phyloP scores from a whole-genome alignment of 805 yeast species.

The Yarrowia sp. region DNA sequence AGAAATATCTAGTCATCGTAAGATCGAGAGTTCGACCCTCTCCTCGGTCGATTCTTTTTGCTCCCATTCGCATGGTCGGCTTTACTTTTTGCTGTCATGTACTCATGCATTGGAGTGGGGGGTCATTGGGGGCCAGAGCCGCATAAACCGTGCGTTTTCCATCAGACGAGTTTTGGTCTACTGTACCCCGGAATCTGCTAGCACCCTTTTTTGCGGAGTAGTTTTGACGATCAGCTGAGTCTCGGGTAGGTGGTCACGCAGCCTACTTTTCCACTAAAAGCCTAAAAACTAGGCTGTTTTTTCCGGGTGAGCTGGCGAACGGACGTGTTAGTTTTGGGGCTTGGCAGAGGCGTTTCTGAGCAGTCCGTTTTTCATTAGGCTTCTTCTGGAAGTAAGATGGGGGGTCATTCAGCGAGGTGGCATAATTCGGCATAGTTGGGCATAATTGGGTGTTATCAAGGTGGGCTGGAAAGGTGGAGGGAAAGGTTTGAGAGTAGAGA shows the following conservation, averaged over 20 bases:
- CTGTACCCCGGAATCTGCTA: neutral
- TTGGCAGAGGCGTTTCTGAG: neutral
- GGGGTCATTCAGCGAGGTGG: neutral
- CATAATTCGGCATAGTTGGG: too few species aligned
- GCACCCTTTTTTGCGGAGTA: too few species aligned
- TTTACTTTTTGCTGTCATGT: too few species aligned
- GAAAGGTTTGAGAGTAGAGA: too few species aligned
- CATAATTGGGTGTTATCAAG: neutral
- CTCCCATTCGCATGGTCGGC: too few species aligned
- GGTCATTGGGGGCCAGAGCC: neutral
- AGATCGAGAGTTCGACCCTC: constrained; percentile 26
- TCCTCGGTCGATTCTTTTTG: constrained; percentile 15
- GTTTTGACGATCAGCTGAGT: too few species aligned
- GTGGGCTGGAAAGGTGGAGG: neutral
- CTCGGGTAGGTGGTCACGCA: too few species aligned
- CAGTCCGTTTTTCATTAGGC: neutral
- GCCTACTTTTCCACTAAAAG: too few species aligned
- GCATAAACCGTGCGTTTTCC: neutral
- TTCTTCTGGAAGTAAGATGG: neutral
- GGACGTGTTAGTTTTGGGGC: neutral
- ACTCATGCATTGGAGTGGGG: neutral
- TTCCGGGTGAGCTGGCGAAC: neutral
- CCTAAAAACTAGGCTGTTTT: neutral
- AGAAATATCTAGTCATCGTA: constrained; percentile 8
- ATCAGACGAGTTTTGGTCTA: neutral